Conservation (phyloP, 306 rosid genomes). For the Albizia julibrissin region DNA sequence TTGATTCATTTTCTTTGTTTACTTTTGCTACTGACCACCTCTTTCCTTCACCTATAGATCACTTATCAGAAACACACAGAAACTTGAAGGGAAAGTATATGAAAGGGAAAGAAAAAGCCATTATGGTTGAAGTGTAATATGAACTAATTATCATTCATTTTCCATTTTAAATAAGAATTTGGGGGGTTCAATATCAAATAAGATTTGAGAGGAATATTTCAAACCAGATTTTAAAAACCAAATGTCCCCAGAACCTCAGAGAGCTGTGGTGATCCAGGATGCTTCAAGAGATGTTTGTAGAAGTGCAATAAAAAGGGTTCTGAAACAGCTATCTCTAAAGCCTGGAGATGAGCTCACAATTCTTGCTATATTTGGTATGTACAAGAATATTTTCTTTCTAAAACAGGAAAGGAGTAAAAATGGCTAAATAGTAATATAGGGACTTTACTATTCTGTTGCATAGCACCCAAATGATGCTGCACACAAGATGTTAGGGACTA, state of each 20-base stretch:
- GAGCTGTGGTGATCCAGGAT: conserved; percentile 72
- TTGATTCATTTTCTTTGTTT: background rate
- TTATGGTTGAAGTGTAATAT: background rate
- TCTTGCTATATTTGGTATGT: conserved; percentile 67
- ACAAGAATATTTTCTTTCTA: conserved; percentile 51
- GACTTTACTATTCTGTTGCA: background rate
- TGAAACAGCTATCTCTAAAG: conserved; percentile 42
- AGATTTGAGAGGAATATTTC: background rate
- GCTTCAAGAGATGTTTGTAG: conserved; percentile 63
- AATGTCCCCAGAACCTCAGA: conserved; percentile 42
- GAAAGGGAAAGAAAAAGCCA: background rate
- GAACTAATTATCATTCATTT: background rate
- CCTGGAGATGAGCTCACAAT: conserved; percentile 67
- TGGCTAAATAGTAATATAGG: background rate
- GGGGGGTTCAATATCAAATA: background rate
- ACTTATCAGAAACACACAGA: background rate
- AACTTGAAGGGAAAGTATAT: background rate
- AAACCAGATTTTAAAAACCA: conserved; percentile 1
- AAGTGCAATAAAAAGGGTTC: conserved; percentile 49
- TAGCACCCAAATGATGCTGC: background rate
- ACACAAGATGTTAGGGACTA: background rate
- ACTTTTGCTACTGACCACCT: background rate
- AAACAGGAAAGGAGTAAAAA: background rate
- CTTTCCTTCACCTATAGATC: conserved; percentile 19
- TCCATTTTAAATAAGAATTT: background rate